Evolutionary conservation across 768 basidiomycete species (phyloP), one percentile per base, ranked within the genome.

Genomic region (Pleurotus tuoliensis): DNA sequence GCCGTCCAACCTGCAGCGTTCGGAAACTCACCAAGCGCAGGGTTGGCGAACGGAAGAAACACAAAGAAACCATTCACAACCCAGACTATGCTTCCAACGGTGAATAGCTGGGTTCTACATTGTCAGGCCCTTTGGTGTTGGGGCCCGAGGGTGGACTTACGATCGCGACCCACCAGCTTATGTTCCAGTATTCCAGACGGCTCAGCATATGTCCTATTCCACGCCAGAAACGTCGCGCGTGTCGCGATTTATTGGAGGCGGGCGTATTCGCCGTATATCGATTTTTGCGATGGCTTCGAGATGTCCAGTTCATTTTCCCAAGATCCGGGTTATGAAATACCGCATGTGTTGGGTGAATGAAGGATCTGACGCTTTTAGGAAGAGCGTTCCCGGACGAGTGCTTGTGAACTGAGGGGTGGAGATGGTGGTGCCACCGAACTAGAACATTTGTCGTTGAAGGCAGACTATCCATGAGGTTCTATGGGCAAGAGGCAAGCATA

Each of bases 51-150:
- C 0, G 83, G 83, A 3, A 82, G 73, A 63, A 81, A 82, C 3
- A 76, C 73, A 44, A 76, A 62, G 60, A 82, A 83, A 11, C 82
- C 82, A 62, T 86, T 84, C 48, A 82, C 66, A 11, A 83, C 78
- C 82, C 83, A 79, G 5, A 78, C 73, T 8, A 76, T 66, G 47
- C 73, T 76, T 30, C 80, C 79, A 15, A 73, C 56, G 0, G 74
- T 76, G 59, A 78, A 78, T 3, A 64, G 59, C 75, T 74, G 25
- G 4, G 16, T 34, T 46, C 15, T 40, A 13, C 30, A 30, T 53
- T 39, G 20, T 16, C 37, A 46, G 37, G 5, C n/a, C 39, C 44
- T 9, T 8, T 30, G 30, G 30, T 9, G 9, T 11, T 34, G 30
- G 1, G 30, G 2, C 8, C 8, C 2, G 9, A 11, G 30, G 3